These are phyloP conservation scores for Amauroascus verrucosus DNA, from an alignment of 2,329 filamentous ascomycete genomes.

Conservation along the genomic window DNA sequence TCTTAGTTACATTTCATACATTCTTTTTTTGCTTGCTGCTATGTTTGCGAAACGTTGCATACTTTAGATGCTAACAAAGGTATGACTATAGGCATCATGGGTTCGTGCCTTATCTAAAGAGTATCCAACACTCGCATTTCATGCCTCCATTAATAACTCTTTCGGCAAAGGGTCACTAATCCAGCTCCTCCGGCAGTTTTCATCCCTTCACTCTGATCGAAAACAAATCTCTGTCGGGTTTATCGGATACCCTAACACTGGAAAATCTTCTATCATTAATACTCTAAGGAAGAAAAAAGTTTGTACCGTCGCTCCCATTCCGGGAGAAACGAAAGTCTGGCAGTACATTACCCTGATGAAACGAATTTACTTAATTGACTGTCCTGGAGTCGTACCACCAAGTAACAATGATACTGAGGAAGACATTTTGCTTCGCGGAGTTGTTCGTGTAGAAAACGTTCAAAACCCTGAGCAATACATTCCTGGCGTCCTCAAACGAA, in stretches of 20 bases:
- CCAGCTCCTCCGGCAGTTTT: conserved; percentile 84
- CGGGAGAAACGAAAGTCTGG: conserved; percentile 96
- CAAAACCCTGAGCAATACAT: conserved; percentile 96
- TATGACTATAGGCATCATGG: conserved; percentile 67
- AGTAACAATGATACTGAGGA: conserved; percentile 72
- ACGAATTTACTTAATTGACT: conserved; percentile 89
- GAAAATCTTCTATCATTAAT: conserved; percentile 96
- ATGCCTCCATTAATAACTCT: conserved; percentile 86
- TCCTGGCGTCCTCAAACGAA: conserved; percentile 64
- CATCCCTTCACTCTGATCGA: conserved; percentile 72
- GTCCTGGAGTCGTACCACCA: conserved; percentile 89
- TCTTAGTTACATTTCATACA: conserved; percentile 99
- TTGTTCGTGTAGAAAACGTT: conserved; percentile 90
- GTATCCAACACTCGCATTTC: conserved; percentile 88
- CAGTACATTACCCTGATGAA: conserved; percentile 96
- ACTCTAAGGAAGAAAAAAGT: conserved; percentile 90
- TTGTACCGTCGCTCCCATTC: conserved; percentile 84
- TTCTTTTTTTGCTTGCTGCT: conserved; percentile 29
- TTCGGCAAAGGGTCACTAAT: conserved; percentile 96
- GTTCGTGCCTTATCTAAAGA: conserved; percentile 80
- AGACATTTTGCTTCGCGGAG: conserved; percentile 80
- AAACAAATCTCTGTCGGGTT: conserved; percentile 93
- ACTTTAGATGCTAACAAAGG: conserved; percentile 20
- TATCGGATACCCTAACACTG: conserved; percentile 83
- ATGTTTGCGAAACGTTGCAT: conserved; percentile 10